phyloP scores from a whole-genome alignment of 2,329 filamentous ascomycete genomes.

The Akanthomyces uredinophilus region DNA sequence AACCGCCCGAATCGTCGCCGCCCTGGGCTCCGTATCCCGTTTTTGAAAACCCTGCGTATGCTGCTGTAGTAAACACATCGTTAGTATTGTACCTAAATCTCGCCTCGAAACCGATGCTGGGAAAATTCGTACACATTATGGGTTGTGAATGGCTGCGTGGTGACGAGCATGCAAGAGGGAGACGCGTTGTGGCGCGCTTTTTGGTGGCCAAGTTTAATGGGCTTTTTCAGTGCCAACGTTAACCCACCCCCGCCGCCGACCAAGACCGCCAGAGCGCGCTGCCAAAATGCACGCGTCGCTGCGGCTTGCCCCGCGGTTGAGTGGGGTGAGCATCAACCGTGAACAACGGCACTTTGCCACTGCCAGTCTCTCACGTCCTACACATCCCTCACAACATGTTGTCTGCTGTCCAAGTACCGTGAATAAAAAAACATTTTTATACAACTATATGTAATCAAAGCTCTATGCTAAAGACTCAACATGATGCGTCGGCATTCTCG shows the following conservation, averaged over 20 bases:
- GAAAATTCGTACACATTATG: conserved; percentile 31
- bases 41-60: conserved; percentile 46
- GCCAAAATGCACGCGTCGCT: not conserved
- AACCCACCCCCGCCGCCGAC: not conserved
- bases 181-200: conserved; percentile 31
- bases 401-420: not conserved
- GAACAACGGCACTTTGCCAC: conserved; percentile 3
- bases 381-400: not conserved
- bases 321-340: conserved; percentile 9
- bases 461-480: conserved; percentile 26
- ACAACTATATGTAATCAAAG: conserved; percentile 6
- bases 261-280: not conserved
- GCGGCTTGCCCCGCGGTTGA: conserved; percentile 21
- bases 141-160: conserved; percentile 16
- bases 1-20: conserved; percentile 58
- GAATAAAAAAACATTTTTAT: not conserved
- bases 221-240: not conserved
- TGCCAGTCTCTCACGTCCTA: not conserved
- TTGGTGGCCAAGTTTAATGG: conserved; percentile 25
- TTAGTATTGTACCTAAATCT: conserved; percentile 1
- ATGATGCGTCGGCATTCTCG: conserved; percentile 50
- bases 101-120: not conserved
- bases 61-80: conserved; percentile 29
- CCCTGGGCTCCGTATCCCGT: conserved; percentile 48
- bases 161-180: conserved; percentile 18